Conservation (phyloP, 208 protist genomes). For the Wallacemonas sp. region DNA sequence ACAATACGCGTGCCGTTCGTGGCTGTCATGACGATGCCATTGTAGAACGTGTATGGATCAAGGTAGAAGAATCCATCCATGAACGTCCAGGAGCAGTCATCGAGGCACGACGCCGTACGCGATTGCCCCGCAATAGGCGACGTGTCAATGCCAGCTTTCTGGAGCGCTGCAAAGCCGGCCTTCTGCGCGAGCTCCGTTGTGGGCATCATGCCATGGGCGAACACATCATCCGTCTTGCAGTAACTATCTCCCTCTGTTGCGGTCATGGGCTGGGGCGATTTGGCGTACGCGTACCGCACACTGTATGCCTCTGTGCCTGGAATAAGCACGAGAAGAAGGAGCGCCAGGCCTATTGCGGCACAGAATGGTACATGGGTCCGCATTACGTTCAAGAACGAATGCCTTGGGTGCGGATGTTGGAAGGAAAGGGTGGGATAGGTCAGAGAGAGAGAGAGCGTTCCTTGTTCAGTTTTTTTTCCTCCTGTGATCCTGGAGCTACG, state of each 20-base stretch:
- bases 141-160: constrained; percentile 16
- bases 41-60: constrained; percentile 52
- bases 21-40: constrained; percentile 40
- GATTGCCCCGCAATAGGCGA: constrained; percentile 52
- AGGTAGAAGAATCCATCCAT: constrained; percentile 50
- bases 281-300: constrained; percentile 37
- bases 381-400: background rate
- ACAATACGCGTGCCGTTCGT: constrained; percentile 14
- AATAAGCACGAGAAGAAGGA: constrained; percentile 17
- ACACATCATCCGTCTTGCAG: constrained; percentile 30
- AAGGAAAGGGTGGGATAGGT: too few relatives aligned
- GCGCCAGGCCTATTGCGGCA: background rate
- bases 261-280: constrained; percentile 1
- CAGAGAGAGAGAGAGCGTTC: too few relatives aligned
- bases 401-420: background rate
- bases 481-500: too few relatives aligned
- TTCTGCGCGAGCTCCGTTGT: constrained; percentile 36
- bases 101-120: constrained; percentile 39
- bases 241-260: constrained; percentile 22
- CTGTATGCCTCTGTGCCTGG: constrained; percentile 35
- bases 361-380: background rate
- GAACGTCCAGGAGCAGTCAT: constrained; percentile 54
- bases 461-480: background rate
- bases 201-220: constrained; percentile 64
- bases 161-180: constrained; percentile 19